Percentiles rank a stretch among this genome's conserved stretches.
Conservation (phyloP, 2,329 filamentous ascomycete species). For the Elsinoe necatrix region DNA sequence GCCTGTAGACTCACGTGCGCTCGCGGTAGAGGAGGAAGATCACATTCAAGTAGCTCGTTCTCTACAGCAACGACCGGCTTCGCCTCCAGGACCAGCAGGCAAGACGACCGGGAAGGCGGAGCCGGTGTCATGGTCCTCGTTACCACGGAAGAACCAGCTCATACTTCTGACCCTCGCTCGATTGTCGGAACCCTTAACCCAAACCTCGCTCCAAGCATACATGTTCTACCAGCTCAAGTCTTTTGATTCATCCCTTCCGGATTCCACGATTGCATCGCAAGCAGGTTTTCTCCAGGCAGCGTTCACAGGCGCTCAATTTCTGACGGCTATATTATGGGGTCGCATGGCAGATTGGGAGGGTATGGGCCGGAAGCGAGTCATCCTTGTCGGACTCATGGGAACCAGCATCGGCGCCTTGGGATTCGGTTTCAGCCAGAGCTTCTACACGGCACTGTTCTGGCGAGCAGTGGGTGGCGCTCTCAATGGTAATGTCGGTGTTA, state of each 20-base stretch:
- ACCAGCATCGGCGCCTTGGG: slow-evolving; percentile 58
- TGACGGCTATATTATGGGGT: slow-evolving; percentile 78
- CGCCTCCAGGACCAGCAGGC: slow-evolving; percentile 16
- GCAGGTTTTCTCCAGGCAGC: slow-evolving; percentile 69
- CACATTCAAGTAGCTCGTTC: neutral
- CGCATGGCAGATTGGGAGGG: slow-evolving; percentile 55
- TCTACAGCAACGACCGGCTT: neutral
- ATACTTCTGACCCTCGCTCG: slow-evolving; percentile 69
- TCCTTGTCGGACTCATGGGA: slow-evolving; percentile 67
- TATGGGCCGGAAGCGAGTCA: slow-evolving; percentile 64
- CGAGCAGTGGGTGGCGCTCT: slow-evolving; percentile 56
- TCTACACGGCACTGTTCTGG: slow-evolving; percentile 55
- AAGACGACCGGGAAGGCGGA: slow-evolving; percentile 31
- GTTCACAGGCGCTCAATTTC: slow-evolving; percentile 74
- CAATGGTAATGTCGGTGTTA: slow-evolving; percentile 66
- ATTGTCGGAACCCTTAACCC: slow-evolving; percentile 72
- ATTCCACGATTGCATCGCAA: slow-evolving; percentile 63
- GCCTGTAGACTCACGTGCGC: neutral
- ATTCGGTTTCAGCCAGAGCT: slow-evolving; percentile 60
- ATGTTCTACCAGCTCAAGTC: slow-evolving; percentile 85
- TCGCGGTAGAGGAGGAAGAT: slow-evolving; percentile 18
- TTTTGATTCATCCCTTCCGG: slow-evolving; percentile 49
- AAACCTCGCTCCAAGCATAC: slow-evolving; percentile 69
- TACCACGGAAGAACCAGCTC: slow-evolving; percentile 71
- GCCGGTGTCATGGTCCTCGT: slow-evolving; percentile 58